Evolutionary conservation across 2,329 filamentous ascomycete species (phyloP).

Genomic region (Pseudocercospora vitis): DNA sequence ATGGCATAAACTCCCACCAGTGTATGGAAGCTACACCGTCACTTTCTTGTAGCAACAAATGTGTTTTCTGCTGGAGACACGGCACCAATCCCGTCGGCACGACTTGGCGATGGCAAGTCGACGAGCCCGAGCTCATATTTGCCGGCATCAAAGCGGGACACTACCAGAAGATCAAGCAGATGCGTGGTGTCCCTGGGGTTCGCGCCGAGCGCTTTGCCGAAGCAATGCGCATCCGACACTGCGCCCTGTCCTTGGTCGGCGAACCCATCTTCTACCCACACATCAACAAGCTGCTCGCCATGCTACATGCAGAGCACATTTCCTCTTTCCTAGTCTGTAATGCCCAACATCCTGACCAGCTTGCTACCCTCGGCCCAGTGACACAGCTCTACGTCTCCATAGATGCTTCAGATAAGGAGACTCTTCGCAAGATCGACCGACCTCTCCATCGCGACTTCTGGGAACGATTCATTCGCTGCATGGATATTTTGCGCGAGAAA

Average conservation of each 20-base stretch:
- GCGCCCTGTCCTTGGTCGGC: slow-evolving; percentile 85
- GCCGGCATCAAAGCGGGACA: slow-evolving; percentile 85
- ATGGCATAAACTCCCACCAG: slow-evolving; percentile 92
- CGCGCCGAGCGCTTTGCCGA: slow-evolving; percentile 88
- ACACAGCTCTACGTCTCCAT: slow-evolving; percentile 97
- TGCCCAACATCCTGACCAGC: slow-evolving; percentile 89
- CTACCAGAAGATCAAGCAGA: slow-evolving; percentile 97
- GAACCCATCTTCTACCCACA: slow-evolving; percentile 99
- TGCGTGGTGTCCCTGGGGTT: slow-evolving; percentile 90
- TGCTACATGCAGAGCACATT: slow-evolving; percentile 83
- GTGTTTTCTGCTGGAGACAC: slow-evolving; percentile 98
- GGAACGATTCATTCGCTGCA: slow-evolving; percentile 89
- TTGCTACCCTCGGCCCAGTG: slow-evolving; percentile 76
- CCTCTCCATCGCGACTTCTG: slow-evolving; percentile 95
- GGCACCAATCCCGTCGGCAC: slow-evolving; percentile 96
- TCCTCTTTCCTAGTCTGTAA: slow-evolving; percentile 93
- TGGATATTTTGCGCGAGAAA: slow-evolving; percentile 83
- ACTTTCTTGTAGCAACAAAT: slow-evolving; percentile 95
- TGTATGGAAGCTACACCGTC: slow-evolving; percentile 99
- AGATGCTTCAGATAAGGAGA: slow-evolving; percentile 87
- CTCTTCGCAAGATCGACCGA: slow-evolving; percentile 81
- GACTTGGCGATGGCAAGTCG: slow-evolving; percentile 94
- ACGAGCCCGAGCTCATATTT: slow-evolving; percentile 86
- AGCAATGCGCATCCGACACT: slow-evolving; percentile 90
- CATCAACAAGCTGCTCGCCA: slow-evolving; percentile 84